Percentiles rank a stretch among this genome's conserved stretches.
phyloP scores from a whole-genome alignment of 257 asterid genomes.

The Petunia secreta region DNA sequence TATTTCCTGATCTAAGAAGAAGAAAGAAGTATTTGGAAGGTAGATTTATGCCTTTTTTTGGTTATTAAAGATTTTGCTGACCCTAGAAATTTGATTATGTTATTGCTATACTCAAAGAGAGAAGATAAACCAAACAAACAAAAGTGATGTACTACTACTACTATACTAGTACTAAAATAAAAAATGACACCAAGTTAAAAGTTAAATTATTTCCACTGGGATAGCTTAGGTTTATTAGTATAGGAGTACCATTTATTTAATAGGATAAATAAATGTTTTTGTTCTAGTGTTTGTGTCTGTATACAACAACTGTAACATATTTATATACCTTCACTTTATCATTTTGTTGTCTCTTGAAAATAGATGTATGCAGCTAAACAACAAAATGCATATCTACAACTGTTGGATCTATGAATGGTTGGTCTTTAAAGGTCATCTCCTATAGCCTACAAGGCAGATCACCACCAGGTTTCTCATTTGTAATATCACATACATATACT shows the following conservation, averaged over 20 bases:
- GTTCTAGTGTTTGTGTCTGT: no score
- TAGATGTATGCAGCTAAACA: not conserved
- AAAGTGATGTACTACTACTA: not conserved
- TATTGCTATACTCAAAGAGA: conserved; percentile 32
- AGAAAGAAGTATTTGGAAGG: no score
- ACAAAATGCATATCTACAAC: not conserved
- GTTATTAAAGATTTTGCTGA: conserved; percentile 39
- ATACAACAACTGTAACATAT: not conserved
- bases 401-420: conserved; percentile 13
- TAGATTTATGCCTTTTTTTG: not conserved
- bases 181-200: not conserved
- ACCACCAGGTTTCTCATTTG: not conserved
- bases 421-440: not conserved
- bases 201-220: conserved; percentile 10
- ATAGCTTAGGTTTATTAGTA: not conserved
- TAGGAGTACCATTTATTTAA: not conserved
- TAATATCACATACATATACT: no score
- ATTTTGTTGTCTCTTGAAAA: conserved; percentile 11
- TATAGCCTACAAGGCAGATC: not conserved
- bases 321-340: not conserved
- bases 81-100: conserved; percentile 42
- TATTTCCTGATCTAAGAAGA: no score
- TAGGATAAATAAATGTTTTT: no score
- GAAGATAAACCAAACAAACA: conserved; percentile 34
- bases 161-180: no score